Evolutionary conservation across 1,139 yeast species (phyloP).

Genomic region (Sugiyamaella japonica): DNA sequence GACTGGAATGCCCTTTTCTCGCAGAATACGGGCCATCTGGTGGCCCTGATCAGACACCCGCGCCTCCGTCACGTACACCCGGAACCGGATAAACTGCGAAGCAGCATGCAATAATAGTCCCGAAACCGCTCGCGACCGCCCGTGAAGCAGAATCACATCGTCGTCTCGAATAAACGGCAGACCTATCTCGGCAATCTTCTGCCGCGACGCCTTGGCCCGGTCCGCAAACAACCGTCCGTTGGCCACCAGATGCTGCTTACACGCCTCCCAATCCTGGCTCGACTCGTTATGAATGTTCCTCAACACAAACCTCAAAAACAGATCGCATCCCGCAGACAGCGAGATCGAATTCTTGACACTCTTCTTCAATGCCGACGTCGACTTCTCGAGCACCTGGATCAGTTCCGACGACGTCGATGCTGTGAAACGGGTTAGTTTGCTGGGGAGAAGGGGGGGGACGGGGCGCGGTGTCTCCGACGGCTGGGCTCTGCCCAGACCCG

Average conservation of each 20-base stretch:
- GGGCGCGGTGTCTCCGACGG: slow-evolving; percentile 11
- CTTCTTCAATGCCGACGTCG: slow-evolving; percentile 68
- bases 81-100: slow-evolving; percentile 70
- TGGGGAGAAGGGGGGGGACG: background rate
- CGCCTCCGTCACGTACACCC: slow-evolving; percentile 91
- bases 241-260: slow-evolving; percentile 82
- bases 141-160: slow-evolving; percentile 85
- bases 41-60: slow-evolving; percentile 83
- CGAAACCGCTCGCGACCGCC: slow-evolving; percentile 86
- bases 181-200: slow-evolving; percentile 85
- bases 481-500: slow-evolving; percentile 11
- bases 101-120: slow-evolving; percentile 77
- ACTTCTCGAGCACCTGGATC: slow-evolving; percentile 74
- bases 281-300: slow-evolving; percentile 78
- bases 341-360: slow-evolving; percentile 90
- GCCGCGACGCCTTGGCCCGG: slow-evolving; percentile 88
- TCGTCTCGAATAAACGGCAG: slow-evolving; percentile 89
- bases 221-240: slow-evolving; percentile 91
- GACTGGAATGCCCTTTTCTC: slow-evolving; percentile 84
- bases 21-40: slow-evolving; percentile 67
- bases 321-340: slow-evolving; percentile 94
- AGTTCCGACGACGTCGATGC: slow-evolving; percentile 90
- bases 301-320: slow-evolving; percentile 89
- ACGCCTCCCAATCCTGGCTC: slow-evolving; percentile 89
- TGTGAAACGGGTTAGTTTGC: slow-evolving; percentile 14